Evolutionary conservation across 371 early-diverging fungal species (phyloP), one percentile per base, ranked within the genome.

Genomic region (Circinella minor): DNA sequence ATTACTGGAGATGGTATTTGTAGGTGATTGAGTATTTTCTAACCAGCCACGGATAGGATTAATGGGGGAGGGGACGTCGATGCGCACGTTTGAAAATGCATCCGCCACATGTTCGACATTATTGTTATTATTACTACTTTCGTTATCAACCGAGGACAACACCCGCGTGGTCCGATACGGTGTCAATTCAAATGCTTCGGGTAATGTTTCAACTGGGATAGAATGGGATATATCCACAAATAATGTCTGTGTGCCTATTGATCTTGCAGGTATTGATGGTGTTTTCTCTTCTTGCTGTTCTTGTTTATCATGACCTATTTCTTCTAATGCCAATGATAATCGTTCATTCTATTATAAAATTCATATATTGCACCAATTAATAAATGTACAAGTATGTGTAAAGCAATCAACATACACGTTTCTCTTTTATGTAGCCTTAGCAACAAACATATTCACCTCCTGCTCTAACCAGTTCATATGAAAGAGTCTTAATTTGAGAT

Each of bases 401-500:
- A 27, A 27, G 27, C 27, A 27, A 27, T 27, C 27, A 27, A 2
- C 27, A 27, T 27, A 27, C 7, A 51, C 51, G n/a, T 51, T 0
- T 13, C 8, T 51, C 8, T 51, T 51, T 13, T 51, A 14, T 8
- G 15, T 14, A 51, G 51, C 0, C 1, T 9, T 47, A 47, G 47
- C 15, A 47, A 15, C 15, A 47, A n/a, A 5, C 8, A 51, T 51
- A 27, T 18, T 43, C 36, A 65, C 65, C 63, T 65, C 55, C 36
- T 65, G 57, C 18, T 67, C 39, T n/a, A 57, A 57, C 57, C 57
- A 34, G 36, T 80, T 76, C 48, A 76, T 69, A 68, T 83, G 81
- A 65, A 68, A 83, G 3, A 83, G 59, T 36, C 77, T 65, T 63
- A 83, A 61, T 46, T 83, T 83, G 9, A 83, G 69, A 73, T 83